Evolutionary conservation across 73 alveolate genomes (phyloP).

Genomic region (Paramecium biaurelia): DNA sequence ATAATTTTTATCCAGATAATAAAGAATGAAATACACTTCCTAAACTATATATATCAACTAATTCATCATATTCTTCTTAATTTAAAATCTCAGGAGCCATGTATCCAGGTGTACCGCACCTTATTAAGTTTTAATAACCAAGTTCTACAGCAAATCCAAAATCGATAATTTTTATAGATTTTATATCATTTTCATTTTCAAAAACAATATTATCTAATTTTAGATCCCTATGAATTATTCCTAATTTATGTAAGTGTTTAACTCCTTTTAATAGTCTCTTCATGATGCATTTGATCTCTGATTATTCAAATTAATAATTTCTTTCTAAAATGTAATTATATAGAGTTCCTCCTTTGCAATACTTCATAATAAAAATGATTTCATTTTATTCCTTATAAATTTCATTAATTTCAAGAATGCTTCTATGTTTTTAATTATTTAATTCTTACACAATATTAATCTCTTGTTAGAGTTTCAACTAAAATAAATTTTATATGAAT

Average conservation of each 20-base stretch:
- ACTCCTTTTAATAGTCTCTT: background rate
- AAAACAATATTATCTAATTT: conserved; percentile 7
- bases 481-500: background rate
- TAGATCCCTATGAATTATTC: conserved; percentile 23
- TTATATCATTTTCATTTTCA: background rate
- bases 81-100: conserved; percentile 34
- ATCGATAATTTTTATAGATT: background rate
- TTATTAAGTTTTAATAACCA: background rate
- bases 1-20: background rate
- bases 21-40: background rate
- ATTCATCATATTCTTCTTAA: background rate
- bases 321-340: background rate
- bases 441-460: background rate
- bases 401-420: background rate
- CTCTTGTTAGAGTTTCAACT: background rate
- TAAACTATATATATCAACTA: conserved; percentile 31
- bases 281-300: background rate
- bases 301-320: background rate
- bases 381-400: background rate
- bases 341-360: conserved; percentile 25
- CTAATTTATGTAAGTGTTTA: background rate
- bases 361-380: background rate
- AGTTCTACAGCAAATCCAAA: conserved; percentile 17
- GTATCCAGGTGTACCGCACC: conserved; percentile 47
- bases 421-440: background rate